Evolutionary conservation across 2,329 filamentous ascomycete species (phyloP), one percentile per base, ranked within the genome.

Genomic region (Diaporthe amygdali): DNA sequence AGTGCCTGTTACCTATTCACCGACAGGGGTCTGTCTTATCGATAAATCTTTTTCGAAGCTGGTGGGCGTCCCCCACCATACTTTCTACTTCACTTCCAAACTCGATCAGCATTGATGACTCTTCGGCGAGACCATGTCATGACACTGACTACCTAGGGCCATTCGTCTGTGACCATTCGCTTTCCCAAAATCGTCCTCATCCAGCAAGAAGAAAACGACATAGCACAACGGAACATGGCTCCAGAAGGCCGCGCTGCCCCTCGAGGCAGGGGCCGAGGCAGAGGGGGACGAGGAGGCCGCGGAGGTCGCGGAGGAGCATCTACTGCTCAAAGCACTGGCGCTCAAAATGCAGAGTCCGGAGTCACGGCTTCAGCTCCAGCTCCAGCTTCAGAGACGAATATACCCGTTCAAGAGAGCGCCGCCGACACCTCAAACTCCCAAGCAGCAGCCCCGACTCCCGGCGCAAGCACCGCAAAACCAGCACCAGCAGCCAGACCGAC

Each of bases 201-300:
- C 27, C 2, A 32, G 27, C n/a, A 15, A 6, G 20, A 15, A 6
- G 20, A 10, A 32, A 22, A 12, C 27, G 27, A 63, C 20, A 63
- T 32, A 30, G 41, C 41, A 47, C 27, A 47, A 47, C 59, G 47
- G 12, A 12, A 63, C n/a, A 73, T 73, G 71, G 69, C 49, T 3
- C 61, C 61, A 68, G 71, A 71, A 64, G 71, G 56, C 30, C 59
- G 59, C 25, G 34, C 49, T 49, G 70, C 66, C 30, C 70, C 66
- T 52, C 68, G 63, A 37, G 64, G 64, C 68, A 64, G 71, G 30
- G 71, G 64, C 66, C 66, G 70, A 12, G 70, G 56, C 27, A 15
- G 66, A 32, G 44, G 80, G 79, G 74, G 76, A 74, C 44, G 80
- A 80, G 61, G 79, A 78, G 68, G 76, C 75, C 22, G 79, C 79